phyloP scores from a whole-genome alignment of 1,139 yeast genomes.

The Lodderomyces metapsilosis region DNA sequence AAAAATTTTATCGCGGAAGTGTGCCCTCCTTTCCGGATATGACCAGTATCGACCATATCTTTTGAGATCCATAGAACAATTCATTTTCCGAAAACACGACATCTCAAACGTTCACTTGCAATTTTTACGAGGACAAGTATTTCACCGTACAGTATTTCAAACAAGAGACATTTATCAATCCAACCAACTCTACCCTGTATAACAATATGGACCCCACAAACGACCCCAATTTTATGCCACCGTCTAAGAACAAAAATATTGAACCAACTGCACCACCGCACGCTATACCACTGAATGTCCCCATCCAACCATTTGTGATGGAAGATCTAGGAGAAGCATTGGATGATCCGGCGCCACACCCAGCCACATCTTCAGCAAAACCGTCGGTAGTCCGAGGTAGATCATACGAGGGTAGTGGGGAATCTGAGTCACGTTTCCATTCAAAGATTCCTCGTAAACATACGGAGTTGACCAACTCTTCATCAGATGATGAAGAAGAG shows the following conservation, averaged over 20 bases:
- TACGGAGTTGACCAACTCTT: slow-evolving; percentile 37
- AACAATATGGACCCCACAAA: slow-evolving; percentile 87
- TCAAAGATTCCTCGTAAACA: slow-evolving; percentile 44
- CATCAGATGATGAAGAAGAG: slow-evolving; percentile 33
- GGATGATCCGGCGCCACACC: slow-evolving; percentile 72
- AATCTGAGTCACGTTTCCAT: slow-evolving; percentile 19
- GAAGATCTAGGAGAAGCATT: slow-evolving; percentile 72
- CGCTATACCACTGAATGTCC: slow-evolving; percentile 71
- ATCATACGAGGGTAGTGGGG: slow-evolving; percentile 11
- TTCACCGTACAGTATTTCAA: too few species aligned
- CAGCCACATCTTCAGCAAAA: slow-evolving; percentile 20
- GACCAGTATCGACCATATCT: too few species aligned
- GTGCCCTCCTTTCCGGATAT: too few species aligned
- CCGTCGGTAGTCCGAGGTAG: slow-evolving; percentile 7
- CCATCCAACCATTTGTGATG: slow-evolving; percentile 70
- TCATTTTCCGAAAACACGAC: too few species aligned
- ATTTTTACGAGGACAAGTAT: too few species aligned
- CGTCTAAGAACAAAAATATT: slow-evolving; percentile 56
- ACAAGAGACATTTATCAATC: too few species aligned
- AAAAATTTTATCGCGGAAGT: too few species aligned
- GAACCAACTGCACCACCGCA: slow-evolving; percentile 74
- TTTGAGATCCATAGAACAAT: background rate
- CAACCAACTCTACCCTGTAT: too few species aligned
- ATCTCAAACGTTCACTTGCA: too few species aligned
- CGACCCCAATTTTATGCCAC: slow-evolving; percentile 77